Evolutionary conservation across 805 yeast genomes (phyloP), one percentile per base, ranked within the genome.

Genomic region (Sugiyamaella boreocaroliniensis): DNA sequence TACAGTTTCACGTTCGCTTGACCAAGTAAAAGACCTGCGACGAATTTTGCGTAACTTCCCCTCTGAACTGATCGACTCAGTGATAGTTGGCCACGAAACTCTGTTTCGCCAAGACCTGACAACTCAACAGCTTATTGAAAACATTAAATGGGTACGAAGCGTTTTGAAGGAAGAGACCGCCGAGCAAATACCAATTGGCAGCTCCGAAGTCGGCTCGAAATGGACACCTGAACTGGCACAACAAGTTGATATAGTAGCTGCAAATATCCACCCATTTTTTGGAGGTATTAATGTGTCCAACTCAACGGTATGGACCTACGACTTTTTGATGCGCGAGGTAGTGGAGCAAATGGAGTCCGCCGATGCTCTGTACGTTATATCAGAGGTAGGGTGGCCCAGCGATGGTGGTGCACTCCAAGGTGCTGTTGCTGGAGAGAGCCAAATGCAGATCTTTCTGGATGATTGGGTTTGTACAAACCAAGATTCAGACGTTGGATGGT

Each of bases 351-450:
- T 52, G 10, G 46, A 37, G 5, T 54, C 55, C 4, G 40, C 44
- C 11, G 46, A 51, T 26, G 41, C 47, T 26, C 43, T 37, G 29
- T 58, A 81, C 5, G 68, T 76, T 3, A 71, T 84, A 1, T 72
- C 86, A 0, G 89, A 84, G 57, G 76, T 83, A 18, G 89, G 89
- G 0, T 84, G 89, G 90, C 90, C 89, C 0, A 78, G 74, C 43
- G 70, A 66, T 1, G 89, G 89, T 2, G 88, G 87, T 0, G 53
- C 40, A 0, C 74, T 70, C 52, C 62, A 68, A 43, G 63, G 67
- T 1, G 73, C 89, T 0, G 61, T 64, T 2, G 86, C 88, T 0
- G 77, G 77, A 1, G 56, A 61, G 2, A 50, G 58, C 6, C 73
- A 76, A 46, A 64, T 75, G 59, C 81, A 80, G 52, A 55, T 53